Conservation (phyloP, 2,329 filamentous ascomycete genomes). For the Phaeosphaeria sp. region DNA sequence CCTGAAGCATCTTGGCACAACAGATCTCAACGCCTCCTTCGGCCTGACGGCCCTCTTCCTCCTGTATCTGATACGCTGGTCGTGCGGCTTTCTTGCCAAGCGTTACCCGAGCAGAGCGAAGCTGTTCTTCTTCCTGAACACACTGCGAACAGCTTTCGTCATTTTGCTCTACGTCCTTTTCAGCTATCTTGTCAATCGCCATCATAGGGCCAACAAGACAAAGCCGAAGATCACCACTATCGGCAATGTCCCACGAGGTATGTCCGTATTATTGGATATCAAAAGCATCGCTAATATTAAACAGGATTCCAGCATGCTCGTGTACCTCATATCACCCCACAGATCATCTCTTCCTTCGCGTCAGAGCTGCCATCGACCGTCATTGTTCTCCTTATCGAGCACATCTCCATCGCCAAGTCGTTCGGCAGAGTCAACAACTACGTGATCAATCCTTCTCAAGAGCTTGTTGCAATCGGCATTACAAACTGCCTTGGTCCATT, state of each 20-base stretch:
- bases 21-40: conserved; percentile 78
- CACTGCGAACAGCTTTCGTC: conserved; percentile 87
- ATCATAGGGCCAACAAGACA: conserved; percentile 42
- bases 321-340: conserved; percentile 71
- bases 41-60: conserved; percentile 80
- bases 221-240: conserved; percentile 77
- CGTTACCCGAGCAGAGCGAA: conserved; percentile 73
- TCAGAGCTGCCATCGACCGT: conserved; percentile 81
- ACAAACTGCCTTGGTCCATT: conserved; percentile 91
- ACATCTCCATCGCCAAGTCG: conserved; percentile 96
- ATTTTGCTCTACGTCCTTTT: conserved; percentile 92
- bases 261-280: not conserved
- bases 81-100: conserved; percentile 70
- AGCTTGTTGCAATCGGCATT: conserved; percentile 92
- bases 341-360: conserved; percentile 72
- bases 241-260: conserved; percentile 77
- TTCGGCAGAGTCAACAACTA: conserved; percentile 97
- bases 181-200: conserved; percentile 81
- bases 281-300: conserved; percentile 6
- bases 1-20: conserved; percentile 70
- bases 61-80: conserved; percentile 73
- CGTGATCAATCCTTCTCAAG: conserved; percentile 94
- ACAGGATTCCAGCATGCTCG: conserved; percentile 74
- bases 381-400: conserved; percentile 93
- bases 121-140: conserved; percentile 87